Conservation (phyloP, 192 early-diverging fungal species). For the Rhizophagus clarus region DNA sequence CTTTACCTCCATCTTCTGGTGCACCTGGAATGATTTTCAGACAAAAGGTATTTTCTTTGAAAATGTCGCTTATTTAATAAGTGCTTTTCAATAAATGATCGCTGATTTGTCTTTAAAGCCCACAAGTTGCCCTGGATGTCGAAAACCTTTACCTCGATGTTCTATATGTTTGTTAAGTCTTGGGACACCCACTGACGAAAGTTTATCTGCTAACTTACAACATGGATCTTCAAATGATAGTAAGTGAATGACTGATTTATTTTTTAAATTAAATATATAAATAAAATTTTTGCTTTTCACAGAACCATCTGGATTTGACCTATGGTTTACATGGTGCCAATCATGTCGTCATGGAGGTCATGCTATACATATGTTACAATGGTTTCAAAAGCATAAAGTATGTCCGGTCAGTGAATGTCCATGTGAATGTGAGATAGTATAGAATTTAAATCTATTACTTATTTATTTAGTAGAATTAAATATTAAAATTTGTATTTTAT, state of each 20-base stretch:
- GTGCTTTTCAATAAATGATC: not conserved
- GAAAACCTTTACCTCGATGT: constrained; percentile 65
- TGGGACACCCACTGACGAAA: constrained; percentile 67
- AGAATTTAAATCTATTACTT: not conserved
- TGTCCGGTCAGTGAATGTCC: constrained; percentile 95
- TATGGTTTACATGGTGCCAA: constrained; percentile 99
- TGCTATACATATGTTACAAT: constrained; percentile 82
- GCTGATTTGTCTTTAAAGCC: constrained; percentile 38
- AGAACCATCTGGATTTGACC: constrained; percentile 68
- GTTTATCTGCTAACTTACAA: constrained; percentile 35
- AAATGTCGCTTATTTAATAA: not conserved
- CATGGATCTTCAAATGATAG: not conserved
- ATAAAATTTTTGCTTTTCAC: not conserved
- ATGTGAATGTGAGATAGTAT: constrained; percentile 59
- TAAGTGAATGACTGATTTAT: not conserved
- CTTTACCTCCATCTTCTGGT: constrained; percentile 25
- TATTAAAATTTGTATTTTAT: not conserved
- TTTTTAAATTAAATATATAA: not conserved
- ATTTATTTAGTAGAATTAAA: not conserved
- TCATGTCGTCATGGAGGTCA: constrained; percentile 97
- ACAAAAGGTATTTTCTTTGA: constrained; percentile 40
- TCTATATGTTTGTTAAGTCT: constrained; percentile 64
- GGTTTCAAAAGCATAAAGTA: constrained; percentile 82
- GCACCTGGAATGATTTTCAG: constrained; percentile 28
- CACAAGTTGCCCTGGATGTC: constrained; percentile 64